Evolutionary conservation across 2,329 filamentous ascomycete genomes (phyloP).

Genomic region (Pestalotiopsis sp.): DNA sequence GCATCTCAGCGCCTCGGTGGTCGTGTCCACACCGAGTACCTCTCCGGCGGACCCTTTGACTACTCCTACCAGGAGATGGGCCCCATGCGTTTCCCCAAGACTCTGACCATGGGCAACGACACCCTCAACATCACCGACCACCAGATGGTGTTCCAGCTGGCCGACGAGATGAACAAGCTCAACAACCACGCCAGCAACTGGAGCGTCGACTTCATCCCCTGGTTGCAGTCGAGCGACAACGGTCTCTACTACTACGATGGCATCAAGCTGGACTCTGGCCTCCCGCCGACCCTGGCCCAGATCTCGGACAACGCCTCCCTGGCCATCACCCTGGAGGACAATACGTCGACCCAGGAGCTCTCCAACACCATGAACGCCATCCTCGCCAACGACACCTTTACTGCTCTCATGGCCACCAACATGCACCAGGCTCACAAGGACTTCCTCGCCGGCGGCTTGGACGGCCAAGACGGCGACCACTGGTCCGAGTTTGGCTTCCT

Average conservation of each 20-base stretch:
- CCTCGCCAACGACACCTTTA: constrained; percentile 37
- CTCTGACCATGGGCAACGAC: constrained; percentile 52
- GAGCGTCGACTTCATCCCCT: constrained; percentile 63
- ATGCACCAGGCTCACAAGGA: constrained; percentile 48
- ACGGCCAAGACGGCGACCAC: constrained; percentile 55
- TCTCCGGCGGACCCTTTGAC: constrained; percentile 59
- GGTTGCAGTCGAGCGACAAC: constrained; percentile 60
- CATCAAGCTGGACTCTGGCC: constrained; percentile 50
- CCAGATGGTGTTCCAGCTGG: constrained; percentile 66
- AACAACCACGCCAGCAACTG: constrained; percentile 53
- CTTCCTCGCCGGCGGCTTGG: constrained; percentile 31
- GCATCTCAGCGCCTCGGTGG: constrained; percentile 63
- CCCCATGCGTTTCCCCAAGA: constrained; percentile 65
- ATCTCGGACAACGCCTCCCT: constrained; percentile 47
- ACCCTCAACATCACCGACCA: constrained; percentile 64
- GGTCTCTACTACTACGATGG: constrained; percentile 52
- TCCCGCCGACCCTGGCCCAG: constrained; percentile 54
- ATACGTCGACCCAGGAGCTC: constrained; percentile 35
- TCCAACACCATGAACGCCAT: constrained; percentile 38
- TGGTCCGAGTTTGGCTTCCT: constrained; percentile 69
- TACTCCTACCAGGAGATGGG: constrained; percentile 72
- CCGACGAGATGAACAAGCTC: constrained; percentile 59
- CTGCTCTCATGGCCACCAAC: constrained; percentile 40
- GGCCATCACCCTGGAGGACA: constrained; percentile 32
- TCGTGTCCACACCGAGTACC: constrained; percentile 65